A percentile compares a stretch with the other conserved stretches of the same genome.
phyloP scores from a whole-genome alignment of 352 stramenopile genomes.

The Pythium rishiriense region DNA sequence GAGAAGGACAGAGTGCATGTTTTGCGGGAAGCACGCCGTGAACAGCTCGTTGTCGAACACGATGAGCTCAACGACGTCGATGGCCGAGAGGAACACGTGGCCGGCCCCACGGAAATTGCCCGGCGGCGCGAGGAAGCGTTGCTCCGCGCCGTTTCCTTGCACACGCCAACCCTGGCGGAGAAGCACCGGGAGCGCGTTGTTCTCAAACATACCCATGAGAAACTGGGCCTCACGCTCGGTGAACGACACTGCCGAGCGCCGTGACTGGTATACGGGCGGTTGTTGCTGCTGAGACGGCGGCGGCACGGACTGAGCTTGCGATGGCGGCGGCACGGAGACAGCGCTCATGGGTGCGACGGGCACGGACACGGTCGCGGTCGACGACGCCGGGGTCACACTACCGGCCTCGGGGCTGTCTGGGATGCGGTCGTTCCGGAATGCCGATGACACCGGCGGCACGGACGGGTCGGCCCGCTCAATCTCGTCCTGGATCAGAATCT shows the following conservation, averaged over 20 bases:
- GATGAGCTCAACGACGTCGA: constrained; percentile 80
- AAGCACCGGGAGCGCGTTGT: constrained; percentile 66
- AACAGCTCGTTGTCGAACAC: constrained; percentile 64
- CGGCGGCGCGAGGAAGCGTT: constrained; percentile 44
- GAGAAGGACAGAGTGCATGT: constrained; percentile 72
- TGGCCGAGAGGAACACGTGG: constrained; percentile 50
- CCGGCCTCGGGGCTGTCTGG: constrained; percentile 27
- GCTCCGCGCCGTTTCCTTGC: constrained; percentile 38
- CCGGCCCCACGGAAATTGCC: constrained; percentile 31
- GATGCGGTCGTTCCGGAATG: constrained; percentile 22
- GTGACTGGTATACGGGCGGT: constrained; percentile 18
- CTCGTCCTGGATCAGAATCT: constrained; percentile 86
- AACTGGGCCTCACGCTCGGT: constrained; percentile 78
- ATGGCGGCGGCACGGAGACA: constrained; percentile 9
- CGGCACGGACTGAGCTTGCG: background rate
- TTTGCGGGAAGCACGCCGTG: constrained; percentile 62
- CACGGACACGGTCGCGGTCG: constrained; percentile 18
- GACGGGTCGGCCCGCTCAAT: constrained; percentile 77
- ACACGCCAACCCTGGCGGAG: constrained; percentile 69
- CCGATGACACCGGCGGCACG: constrained; percentile 33
- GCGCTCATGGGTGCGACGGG: constrained; percentile 26
- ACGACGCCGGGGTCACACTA: constrained; percentile 25
- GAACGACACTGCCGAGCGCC: constrained; percentile 41
- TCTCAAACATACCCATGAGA: constrained; percentile 77
- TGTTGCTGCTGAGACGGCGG: constrained; percentile 2